Evolutionary conservation across 257 asterid genomes (phyloP), one percentile per base, ranked within the genome.

Genomic region (Jasminum sambac): DNA sequence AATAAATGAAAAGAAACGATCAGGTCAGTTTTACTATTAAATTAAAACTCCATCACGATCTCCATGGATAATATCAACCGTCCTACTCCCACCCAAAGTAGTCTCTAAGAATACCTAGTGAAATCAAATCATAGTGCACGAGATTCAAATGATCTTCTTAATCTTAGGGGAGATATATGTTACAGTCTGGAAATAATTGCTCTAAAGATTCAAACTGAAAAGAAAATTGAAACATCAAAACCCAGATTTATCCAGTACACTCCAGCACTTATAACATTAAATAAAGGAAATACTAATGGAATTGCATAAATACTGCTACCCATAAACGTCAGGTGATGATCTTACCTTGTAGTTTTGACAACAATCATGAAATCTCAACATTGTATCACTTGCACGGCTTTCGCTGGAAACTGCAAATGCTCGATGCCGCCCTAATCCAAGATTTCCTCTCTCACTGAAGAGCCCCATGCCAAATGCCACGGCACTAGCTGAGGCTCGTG

Each of bases 391-490:
- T 17, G 98, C 96, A 82, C 97, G 97, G 80, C 95, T 95, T 83
- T 95, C 98, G 77, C 96, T 89, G 62, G 84, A 85, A 68, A 94
- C 99, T 67, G 98, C 95, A 89, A 91, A 95, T 68, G 98, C 92
- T 71, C 96, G 95, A 77, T 95, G 90, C 42, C 64, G 81, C 61
- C 95, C 98, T 61, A 86, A 88, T 71, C 98, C 98, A 66, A 95
- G 96, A 71, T 80, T 85, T 74, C 98, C 99, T 46, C 85, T 80
- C 60, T 83, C 88, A 78, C 90, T 91, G 50, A 95, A 91, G 39
- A 95, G 93, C 65, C 98, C 98, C 94, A 95, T 89, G 65, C 96
- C 99, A 83, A 95, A 95, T 74, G 99, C 93, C 73, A 91, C 97
- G 50, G 96, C 98, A 78, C 99, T 95, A 64, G 98, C 94, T 50